A percentile compares a stretch with the other conserved stretches of the same genome.
Evolutionary conservation across 176 grass and related monocot genomes (phyloP).

Genomic region (Zea mays): DNA sequence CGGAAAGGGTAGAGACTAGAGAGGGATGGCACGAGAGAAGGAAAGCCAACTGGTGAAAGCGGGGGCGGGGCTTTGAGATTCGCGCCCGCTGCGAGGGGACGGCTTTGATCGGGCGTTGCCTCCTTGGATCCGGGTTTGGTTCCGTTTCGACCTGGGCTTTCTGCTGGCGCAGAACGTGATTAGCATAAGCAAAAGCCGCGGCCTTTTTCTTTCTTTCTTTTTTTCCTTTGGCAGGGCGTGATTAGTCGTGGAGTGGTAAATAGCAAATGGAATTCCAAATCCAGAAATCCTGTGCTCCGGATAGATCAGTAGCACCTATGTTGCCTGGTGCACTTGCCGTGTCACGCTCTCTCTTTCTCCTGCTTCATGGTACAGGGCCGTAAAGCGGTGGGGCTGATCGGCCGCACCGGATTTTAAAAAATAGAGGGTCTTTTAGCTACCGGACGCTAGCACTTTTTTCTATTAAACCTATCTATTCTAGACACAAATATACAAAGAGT

Average conservation of each 20-base stretch:
- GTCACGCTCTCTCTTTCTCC: too few species aligned
- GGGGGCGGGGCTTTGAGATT: conserved; percentile 27
- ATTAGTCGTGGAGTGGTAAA: background rate
- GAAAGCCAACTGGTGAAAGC: background rate
- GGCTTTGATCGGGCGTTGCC: conserved; percentile 7
- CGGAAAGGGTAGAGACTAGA: background rate
- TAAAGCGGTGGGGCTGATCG: too few species aligned
- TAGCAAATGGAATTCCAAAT: too few species aligned
- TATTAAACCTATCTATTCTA: too few species aligned
- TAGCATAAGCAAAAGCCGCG: background rate
- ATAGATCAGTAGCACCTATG: too few species aligned
- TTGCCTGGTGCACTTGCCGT: too few species aligned
- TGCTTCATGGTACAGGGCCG: too few species aligned
- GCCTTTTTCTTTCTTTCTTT: background rate
- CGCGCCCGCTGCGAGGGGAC: background rate
- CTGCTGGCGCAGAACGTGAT: background rate
- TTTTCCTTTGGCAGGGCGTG: background rate
- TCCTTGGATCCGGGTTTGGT: background rate
- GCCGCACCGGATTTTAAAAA: too few species aligned
- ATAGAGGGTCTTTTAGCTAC: too few species aligned
- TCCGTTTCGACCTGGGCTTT: background rate
- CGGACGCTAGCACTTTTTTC: too few species aligned
- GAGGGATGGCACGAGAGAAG: conserved; percentile 5
- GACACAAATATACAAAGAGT: too few species aligned
- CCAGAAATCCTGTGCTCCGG: too few species aligned